A percentile compares a stretch with the other conserved stretches of the same genome.
These are phyloP conservation scores for Euclidium syriacum DNA, from an alignment of 345 rosid species.

Conservation along the genomic window DNA sequence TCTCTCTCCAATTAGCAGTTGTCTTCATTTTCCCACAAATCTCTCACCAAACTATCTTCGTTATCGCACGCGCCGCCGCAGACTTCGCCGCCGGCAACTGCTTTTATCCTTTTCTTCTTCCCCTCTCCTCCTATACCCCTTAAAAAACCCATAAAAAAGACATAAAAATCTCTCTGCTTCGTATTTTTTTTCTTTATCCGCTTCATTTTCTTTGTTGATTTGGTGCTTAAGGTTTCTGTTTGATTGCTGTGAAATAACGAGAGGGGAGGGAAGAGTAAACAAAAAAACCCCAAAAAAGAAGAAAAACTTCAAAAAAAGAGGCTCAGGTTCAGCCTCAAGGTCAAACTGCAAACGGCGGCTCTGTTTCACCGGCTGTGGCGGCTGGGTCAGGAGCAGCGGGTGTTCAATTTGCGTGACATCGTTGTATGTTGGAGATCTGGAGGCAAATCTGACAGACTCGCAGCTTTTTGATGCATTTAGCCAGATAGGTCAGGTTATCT, in stretches of 20 bases:
- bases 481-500: conserved; percentile 77
- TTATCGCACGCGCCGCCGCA: conserved; percentile 47
- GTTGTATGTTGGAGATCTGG: conserved; percentile 94
- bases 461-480: conserved; percentile 80
- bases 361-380: conserved; percentile 17
- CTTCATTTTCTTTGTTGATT: background rate
- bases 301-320: conserved; percentile 12
- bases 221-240: conserved; percentile 27
- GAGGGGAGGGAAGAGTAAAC: conserved; percentile 71
- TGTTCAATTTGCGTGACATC: conserved; percentile 59
- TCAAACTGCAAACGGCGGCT: conserved; percentile 29
- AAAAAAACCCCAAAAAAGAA: conserved; percentile 13
- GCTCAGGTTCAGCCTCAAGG: conserved; percentile 59
- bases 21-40: conserved; percentile 2
- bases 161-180: background rate
- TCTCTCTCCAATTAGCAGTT: conserved; percentile 14
- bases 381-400: conserved; percentile 16
- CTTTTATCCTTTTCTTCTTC: conserved; percentile 33
- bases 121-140: conserved; percentile 41
- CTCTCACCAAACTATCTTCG: conserved; percentile 11
- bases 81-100: conserved; percentile 48
- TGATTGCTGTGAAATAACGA: conserved; percentile 33
- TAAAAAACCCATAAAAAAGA: conserved; percentile 23
- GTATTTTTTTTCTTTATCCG: background rate
- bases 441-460: conserved; percentile 62